Conservation (phyloP, 2,329 filamentous ascomycete species). For the Sporothrix phasma region DNA sequence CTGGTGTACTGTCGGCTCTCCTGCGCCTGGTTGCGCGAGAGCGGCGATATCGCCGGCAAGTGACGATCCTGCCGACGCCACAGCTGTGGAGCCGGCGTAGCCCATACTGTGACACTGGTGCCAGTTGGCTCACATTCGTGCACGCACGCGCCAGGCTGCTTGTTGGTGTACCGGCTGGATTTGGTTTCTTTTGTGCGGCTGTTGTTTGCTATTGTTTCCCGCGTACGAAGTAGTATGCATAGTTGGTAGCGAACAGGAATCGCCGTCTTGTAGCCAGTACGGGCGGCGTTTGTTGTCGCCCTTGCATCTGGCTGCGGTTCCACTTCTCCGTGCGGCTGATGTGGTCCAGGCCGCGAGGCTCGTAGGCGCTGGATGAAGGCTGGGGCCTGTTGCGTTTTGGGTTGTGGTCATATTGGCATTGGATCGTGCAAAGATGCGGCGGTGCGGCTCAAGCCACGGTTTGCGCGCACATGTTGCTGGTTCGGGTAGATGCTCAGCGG, state of each 20-base stretch:
- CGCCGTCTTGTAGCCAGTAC: neutral
- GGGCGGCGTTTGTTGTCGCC: neutral
- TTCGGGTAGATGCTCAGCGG: neutral
- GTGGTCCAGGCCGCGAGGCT: constrained; percentile 2
- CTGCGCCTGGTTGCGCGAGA: neutral
- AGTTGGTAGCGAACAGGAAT: neutral
- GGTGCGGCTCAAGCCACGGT: constrained; percentile 6
- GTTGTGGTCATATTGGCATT: too few relatives aligned
- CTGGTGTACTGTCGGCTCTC: neutral
- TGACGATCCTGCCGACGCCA: neutral
- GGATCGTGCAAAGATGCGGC: neutral
- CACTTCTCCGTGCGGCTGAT: constrained; percentile 11
- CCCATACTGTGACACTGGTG: constrained; percentile 3
- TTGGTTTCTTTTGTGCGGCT: neutral
- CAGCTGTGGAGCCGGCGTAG: neutral
- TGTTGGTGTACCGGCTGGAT: neutral
- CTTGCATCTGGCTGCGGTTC: constrained; percentile 3
- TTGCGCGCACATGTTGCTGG: neutral
- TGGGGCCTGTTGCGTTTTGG: neutral
- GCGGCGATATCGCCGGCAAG: neutral
- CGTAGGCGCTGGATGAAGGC: constrained; percentile 10
- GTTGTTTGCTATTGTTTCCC: neutral
- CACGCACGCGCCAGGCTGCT: constrained; percentile 12
- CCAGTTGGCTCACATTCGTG: constrained; percentile 13
- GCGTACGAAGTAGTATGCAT: neutral